phyloP scores from a whole-genome alignment of 768 basidiomycete genomes.

The Saitozyma podzolica region DNA sequence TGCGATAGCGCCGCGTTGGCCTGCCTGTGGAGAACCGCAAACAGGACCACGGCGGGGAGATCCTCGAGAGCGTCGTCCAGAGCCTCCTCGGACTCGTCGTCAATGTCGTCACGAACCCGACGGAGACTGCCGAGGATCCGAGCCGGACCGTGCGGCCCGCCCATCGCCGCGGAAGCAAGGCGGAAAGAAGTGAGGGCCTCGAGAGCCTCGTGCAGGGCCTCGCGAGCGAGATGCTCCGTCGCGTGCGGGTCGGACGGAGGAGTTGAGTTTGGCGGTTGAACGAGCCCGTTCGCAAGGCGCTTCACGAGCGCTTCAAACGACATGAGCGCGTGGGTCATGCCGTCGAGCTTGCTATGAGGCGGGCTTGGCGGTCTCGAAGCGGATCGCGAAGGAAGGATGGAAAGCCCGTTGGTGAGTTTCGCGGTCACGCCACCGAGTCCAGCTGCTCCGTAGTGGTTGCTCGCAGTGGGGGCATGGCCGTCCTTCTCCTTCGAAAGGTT shows the following conservation, averaged over 20 bases:
- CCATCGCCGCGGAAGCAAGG: conserved; percentile 37
- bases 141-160: conserved; percentile 18
- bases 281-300: conserved; percentile 39
- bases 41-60: conserved; percentile 45
- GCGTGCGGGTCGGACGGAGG: conserved; percentile 33
- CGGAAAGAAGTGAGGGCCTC: conserved; percentile 49
- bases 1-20: conserved; percentile 31
- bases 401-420: conserved; percentile 41
- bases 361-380: conserved; percentile 50
- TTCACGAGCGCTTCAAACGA: conserved; percentile 49
- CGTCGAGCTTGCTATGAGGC: conserved; percentile 32
- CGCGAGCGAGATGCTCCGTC: conserved; percentile 47
- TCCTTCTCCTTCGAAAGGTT: conserved; percentile 39
- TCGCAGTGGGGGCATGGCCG: conserved; percentile 1
- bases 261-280: conserved; percentile 32
- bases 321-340: conserved; percentile 41
- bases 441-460: conserved; percentile 24
- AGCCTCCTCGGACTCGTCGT: conserved; percentile 37
- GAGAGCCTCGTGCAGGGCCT: conserved; percentile 49
- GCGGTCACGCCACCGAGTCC: conserved; percentile 35
- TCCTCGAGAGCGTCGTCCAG: conserved; percentile 51
- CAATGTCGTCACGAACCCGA: conserved; percentile 47
- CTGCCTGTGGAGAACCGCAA: conserved; percentile 34
- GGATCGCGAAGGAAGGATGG: conserved; percentile 49
- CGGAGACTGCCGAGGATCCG: conserved; percentile 26